These are phyloP conservation scores for Macrolepiota fuliginosa DNA, from an alignment of 768 basidiomycete species.

Conservation along the genomic window DNA sequence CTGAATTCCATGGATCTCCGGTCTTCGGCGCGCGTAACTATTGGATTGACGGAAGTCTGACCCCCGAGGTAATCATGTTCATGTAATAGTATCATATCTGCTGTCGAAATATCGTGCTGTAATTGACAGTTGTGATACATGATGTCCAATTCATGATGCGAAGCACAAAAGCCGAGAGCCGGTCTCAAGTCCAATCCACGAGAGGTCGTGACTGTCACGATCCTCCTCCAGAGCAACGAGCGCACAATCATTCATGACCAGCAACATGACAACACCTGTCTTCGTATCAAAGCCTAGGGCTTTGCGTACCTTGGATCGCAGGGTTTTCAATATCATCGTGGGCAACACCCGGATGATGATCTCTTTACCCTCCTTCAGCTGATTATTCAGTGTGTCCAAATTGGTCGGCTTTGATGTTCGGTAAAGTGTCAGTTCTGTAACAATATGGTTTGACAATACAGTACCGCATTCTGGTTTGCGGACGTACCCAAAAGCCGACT, in stretches of 20 bases:
- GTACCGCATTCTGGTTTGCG: conserved; percentile 4
- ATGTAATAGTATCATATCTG: not conserved
- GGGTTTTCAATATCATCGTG: conserved; percentile 62
- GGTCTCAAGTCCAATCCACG: conserved; percentile 73
- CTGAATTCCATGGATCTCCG: conserved; percentile 5
- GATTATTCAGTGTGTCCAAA: conserved; percentile 5
- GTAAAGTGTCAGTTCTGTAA: conserved; percentile 22
- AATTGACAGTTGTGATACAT: not conserved
- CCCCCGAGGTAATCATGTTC: not conserved
- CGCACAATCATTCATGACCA: conserved; percentile 47
- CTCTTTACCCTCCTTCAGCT: conserved; percentile 19
- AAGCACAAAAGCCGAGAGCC: conserved; percentile 39
- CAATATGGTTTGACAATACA: not conserved
- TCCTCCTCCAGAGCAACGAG: conserved; percentile 45
- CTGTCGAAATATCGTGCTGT: not conserved
- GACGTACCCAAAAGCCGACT: conserved; percentile 58
- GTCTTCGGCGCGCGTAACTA: not conserved
- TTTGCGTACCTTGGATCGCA: conserved; percentile 66
- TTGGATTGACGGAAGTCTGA: not conserved
- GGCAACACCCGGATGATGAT: conserved; percentile 54
- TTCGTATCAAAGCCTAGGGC: conserved; percentile 30
- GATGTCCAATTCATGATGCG: conserved; percentile 13
- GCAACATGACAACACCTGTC: conserved; percentile 47
- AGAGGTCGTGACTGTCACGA: conserved; percentile 51
- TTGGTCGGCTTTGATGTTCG: conserved; percentile 6